A percentile compares a stretch with the other conserved stretches of the same genome.
Conservation (phyloP, 805 yeast genomes). For the Metschnikowia santaceciliae region DNA sequence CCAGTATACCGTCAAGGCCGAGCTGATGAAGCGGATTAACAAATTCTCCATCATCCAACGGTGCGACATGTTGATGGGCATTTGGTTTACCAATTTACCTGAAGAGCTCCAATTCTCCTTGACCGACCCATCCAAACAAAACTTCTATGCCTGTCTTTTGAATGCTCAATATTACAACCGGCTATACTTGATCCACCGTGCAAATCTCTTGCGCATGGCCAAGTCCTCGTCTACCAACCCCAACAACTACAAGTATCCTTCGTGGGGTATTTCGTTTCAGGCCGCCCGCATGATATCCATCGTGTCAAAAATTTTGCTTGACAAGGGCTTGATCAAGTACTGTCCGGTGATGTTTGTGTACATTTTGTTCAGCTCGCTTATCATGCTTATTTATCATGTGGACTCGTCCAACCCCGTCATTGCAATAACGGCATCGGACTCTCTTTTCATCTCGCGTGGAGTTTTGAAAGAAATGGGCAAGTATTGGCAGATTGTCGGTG, state of each 20-base stretch:
- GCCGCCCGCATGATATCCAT: constrained; percentile 73
- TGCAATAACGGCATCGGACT: constrained; percentile 41
- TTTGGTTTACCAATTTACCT: constrained; percentile 71
- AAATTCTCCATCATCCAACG: constrained; percentile 50
- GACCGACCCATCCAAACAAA: constrained; percentile 49
- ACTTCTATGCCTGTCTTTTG: constrained; percentile 53
- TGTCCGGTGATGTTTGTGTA: constrained; percentile 60
- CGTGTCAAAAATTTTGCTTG: constrained; percentile 53
- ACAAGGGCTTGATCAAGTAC: constrained; percentile 45
- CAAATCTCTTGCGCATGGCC: constrained; percentile 55
- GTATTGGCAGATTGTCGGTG: constrained; percentile 38
- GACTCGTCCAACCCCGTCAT: constrained; percentile 40
- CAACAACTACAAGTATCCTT: constrained; percentile 51
- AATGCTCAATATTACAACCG: constrained; percentile 70
- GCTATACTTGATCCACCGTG: constrained; percentile 66
- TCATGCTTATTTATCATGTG: constrained; percentile 70
- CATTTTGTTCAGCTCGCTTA: constrained; percentile 57
- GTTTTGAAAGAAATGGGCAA: constrained; percentile 36
- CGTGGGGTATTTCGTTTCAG: constrained; percentile 80
- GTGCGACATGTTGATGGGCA: constrained; percentile 72
- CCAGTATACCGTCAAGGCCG: constrained; percentile 68
- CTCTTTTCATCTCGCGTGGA: constrained; percentile 33
- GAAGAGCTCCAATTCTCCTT: constrained; percentile 58
- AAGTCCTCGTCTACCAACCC: constrained; percentile 37
- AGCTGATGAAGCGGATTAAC: constrained; percentile 44